Evolutionary conservation across 306 rosid species (phyloP).

Genomic region (Sicyos edulis): DNA sequence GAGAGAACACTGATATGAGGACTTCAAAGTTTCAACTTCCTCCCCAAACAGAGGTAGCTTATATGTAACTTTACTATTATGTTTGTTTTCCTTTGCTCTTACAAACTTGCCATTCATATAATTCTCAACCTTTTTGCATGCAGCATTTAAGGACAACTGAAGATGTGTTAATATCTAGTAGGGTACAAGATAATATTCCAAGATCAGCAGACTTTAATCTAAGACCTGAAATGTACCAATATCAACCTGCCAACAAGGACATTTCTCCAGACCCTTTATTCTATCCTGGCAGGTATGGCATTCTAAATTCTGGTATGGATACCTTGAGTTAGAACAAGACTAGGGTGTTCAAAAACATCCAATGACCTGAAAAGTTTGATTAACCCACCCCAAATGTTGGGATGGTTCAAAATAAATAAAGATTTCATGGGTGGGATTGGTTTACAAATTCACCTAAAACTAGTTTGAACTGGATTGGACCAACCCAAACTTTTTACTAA

Average conservation of each 20-base stretch:
- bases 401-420: too few relatives aligned
- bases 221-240: background rate
- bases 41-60: conserved; percentile 48
- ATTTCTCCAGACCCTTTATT: conserved; percentile 28
- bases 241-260: conserved; percentile 16
- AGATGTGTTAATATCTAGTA: background rate
- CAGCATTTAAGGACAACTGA: conserved; percentile 21
- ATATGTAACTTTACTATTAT: conserved; percentile 22
- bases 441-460: too few relatives aligned
- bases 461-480: too few relatives aligned
- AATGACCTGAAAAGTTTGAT: too few relatives aligned
- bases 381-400: too few relatives aligned
- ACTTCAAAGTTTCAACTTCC: conserved; percentile 39
- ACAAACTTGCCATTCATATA: background rate
- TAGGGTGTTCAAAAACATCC: background rate
- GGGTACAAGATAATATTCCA: conserved; percentile 10
- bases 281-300: conserved; percentile 35
- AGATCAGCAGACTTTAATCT: background rate
- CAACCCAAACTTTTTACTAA: too few relatives aligned
- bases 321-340: background rate
- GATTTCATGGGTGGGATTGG: too few relatives aligned
- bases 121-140: background rate
- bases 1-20: conserved; percentile 38
- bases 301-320: background rate
- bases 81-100: conserved; percentile 6